Evolutionary conservation across 2,329 filamentous ascomycete species (phyloP).

Genomic region (Epichloe scottii): DNA sequence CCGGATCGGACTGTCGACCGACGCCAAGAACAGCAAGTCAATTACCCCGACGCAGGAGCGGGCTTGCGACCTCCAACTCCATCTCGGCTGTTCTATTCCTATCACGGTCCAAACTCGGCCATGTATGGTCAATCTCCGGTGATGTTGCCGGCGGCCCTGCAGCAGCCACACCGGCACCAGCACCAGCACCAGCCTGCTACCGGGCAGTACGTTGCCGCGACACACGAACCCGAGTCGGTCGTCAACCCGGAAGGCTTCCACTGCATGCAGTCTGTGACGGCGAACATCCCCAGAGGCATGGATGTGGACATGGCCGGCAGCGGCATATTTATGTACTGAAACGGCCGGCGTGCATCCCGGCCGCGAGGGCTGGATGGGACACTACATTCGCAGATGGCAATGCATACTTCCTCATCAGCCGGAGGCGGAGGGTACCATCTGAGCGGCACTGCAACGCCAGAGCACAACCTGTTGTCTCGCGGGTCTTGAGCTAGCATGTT

Average conservation of each 20-base stretch:
- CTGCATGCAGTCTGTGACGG: neutral
- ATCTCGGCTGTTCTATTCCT: constrained; percentile 5
- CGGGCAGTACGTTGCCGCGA: neutral
- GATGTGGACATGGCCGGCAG: constrained; percentile 3
- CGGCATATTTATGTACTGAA: neutral
- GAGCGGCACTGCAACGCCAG: neutral
- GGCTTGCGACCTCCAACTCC: constrained; percentile 1
- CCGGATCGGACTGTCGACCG: neutral
- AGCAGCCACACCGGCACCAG: constrained; percentile 2
- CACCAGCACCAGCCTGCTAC: neutral
- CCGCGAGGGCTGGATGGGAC: constrained; percentile 2
- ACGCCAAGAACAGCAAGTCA: neutral
- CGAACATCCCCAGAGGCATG: constrained; percentile 1
- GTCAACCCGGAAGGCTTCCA: constrained; percentile 1
- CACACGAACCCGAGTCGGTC: neutral
- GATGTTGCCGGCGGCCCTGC: constrained; percentile 2
- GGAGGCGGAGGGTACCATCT: neutral
- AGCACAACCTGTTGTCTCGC: neutral
- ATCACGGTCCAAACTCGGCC: neutral
- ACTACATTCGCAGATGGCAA: constrained; percentile 3
- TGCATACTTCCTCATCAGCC: neutral
- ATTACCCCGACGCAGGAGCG: constrained; percentile 1
- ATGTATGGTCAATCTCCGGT: constrained; percentile 1
- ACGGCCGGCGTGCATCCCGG: neutral
- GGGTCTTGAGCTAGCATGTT: no score